These are phyloP conservation scores for Corrigiola litoralis DNA, from an alignment of 179 eudicot species.

Conservation along the genomic window DNA sequence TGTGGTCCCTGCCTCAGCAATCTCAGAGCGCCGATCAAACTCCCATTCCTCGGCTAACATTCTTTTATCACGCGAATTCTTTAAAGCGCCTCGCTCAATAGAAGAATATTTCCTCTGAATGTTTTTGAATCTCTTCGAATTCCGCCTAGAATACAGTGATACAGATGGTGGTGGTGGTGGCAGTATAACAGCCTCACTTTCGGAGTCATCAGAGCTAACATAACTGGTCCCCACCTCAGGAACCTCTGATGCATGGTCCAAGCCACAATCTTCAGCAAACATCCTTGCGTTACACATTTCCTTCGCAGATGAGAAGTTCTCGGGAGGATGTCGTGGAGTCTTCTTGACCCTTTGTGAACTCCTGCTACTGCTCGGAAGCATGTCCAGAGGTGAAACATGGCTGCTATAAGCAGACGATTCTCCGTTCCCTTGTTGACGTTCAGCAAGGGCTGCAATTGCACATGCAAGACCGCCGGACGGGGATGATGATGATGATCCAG, in stretches of 20 bases:
- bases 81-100: conserved; percentile 28
- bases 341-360: conserved; percentile 21
- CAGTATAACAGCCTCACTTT: conserved; percentile 6
- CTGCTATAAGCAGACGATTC: conserved; percentile 44
- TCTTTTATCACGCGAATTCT: conserved; percentile 26
- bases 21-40: conserved; percentile 35
- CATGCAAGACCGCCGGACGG: conserved; percentile 96
- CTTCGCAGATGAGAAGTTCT: conserved; percentile 16
- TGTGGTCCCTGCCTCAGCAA: conserved; percentile 53
- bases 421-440: conserved; percentile 63
- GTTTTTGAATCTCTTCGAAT: conserved; percentile 32
- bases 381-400: conserved; percentile 33
- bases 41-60: conserved; percentile 45
- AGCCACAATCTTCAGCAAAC: conserved; percentile 12
- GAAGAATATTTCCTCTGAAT: conserved; percentile 24
- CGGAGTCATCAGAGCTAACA: conserved; percentile 21
- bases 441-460: conserved; percentile 91
- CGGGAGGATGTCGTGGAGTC: conserved; percentile 7
- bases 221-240: conserved; percentile 21
- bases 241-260: conserved; percentile 10
- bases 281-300: conserved; percentile 17
- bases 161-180: conserved; percentile 20
- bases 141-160: conserved; percentile 19
- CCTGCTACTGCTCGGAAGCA: conserved; percentile 43
- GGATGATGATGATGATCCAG: conserved; percentile 64